phyloP scores from a whole-genome alignment of 2,329 filamentous ascomycete species.

The Aureobasidium leucospermi region DNA sequence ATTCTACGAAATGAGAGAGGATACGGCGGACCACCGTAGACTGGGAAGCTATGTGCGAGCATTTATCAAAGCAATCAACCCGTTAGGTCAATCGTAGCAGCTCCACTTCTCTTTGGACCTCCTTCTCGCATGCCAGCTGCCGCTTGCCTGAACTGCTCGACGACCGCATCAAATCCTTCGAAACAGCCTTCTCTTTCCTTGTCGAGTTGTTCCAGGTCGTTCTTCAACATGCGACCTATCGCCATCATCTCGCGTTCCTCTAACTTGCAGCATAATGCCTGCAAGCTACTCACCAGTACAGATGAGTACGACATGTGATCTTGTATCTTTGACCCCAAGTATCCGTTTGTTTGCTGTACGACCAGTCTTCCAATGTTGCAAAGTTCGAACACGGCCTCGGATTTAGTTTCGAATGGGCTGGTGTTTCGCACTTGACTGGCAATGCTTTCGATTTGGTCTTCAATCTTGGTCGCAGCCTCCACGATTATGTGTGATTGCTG shows the following conservation, averaged over 20 bases:
- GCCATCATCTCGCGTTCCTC: no score
- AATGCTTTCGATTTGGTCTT: neutral
- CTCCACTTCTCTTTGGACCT: neutral
- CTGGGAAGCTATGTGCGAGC: neutral
- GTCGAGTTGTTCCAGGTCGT: neutral
- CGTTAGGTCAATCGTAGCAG: neutral
- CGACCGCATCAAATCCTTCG: neutral
- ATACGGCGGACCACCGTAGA: no score
- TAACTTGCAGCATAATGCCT: neutral
- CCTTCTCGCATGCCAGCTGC: neutral
- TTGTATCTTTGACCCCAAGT: neutral
- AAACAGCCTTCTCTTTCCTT: neutral
- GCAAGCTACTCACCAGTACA: neutral
- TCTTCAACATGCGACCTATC: neutral
- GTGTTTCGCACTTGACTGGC: neutral
- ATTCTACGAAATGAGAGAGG: no score
- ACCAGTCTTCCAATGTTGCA: neutral
- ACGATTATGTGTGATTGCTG: neutral
- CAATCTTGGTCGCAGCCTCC: neutral
- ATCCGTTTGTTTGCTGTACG: neutral
- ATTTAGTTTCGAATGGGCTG: neutral
- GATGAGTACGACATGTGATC: neutral
- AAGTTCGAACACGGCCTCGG: no score
- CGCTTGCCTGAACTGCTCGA: neutral
- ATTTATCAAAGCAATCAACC: neutral